phyloP scores from a whole-genome alignment of 495 filamentous ascomycete genomes.

The Hyaloscypha finlandica region DNA sequence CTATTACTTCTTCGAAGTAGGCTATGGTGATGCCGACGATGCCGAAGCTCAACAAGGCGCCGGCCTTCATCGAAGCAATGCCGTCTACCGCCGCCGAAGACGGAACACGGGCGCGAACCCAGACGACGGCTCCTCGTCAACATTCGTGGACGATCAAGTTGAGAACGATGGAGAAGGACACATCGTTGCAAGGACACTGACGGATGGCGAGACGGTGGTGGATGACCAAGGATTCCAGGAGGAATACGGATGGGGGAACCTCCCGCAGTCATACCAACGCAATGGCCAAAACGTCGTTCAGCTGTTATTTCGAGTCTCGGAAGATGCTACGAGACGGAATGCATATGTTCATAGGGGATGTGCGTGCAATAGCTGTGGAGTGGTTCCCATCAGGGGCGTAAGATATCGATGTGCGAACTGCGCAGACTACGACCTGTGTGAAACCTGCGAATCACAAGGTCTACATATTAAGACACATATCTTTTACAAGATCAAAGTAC shows the following conservation, averaged over 20 bases:
- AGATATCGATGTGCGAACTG: conserved; percentile 93
- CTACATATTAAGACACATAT: conserved; percentile 90
- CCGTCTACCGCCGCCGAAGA: conserved; percentile 47
- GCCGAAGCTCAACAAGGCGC: conserved; percentile 10
- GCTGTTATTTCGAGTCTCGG: conserved; percentile 75
- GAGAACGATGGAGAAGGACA: conserved; percentile 50
- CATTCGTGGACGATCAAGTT: conserved; percentile 36
- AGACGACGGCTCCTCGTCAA: conserved; percentile 18
- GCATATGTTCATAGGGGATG: conserved; percentile 95
- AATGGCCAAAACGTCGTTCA: conserved; percentile 73
- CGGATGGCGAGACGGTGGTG: conserved; percentile 56
- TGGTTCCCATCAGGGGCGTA: conserved; percentile 85
- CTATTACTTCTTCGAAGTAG: conserved; percentile 16
- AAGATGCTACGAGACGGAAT: conserved; percentile 78
- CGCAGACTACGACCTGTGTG: conserved; percentile 87
- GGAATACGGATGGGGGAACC: conserved; percentile 50
- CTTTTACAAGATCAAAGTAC: conserved; percentile 89
- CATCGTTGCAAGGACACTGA: conserved; percentile 39
- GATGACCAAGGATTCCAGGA: conserved; percentile 62
- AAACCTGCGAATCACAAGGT: conserved; percentile 82
- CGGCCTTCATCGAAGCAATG: conserved; percentile 59
- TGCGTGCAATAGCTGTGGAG: conserved; percentile 83
- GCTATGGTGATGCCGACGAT: conserved; percentile 11
- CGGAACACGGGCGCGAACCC: conserved; percentile 29
- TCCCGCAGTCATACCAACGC: conserved; percentile 43